Percentiles rank a stretch among this genome's conserved stretches.
Evolutionary conservation across 441 rosid species (phyloP).

Genomic region (Melastoma candidum): DNA sequence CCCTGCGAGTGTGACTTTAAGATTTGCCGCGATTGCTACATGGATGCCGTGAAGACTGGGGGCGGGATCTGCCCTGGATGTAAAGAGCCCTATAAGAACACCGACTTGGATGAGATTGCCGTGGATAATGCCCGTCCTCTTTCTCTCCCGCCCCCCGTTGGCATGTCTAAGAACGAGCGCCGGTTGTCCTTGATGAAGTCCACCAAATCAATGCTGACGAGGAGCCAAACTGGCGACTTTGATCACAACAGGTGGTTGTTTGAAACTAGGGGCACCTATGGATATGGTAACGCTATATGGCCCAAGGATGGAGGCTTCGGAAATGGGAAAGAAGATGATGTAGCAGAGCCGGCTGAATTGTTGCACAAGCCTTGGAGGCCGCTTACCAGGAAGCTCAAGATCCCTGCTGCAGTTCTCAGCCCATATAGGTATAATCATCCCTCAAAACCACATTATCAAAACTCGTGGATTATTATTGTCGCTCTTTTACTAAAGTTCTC

Average conservation of each 20-base stretch:
- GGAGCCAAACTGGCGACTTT: constrained; percentile 87
- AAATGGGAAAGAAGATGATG: constrained; percentile 46
- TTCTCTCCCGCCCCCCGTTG: constrained; percentile 47
- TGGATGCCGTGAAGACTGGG: constrained; percentile 71
- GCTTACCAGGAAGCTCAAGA: constrained; percentile 74
- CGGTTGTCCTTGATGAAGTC: constrained; percentile 87
- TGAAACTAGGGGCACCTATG: constrained; percentile 77
- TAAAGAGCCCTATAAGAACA: constrained; percentile 71
- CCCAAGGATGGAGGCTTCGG: constrained; percentile 65
- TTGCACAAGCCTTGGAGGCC: constrained; percentile 90
- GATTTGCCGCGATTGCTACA: constrained; percentile 77
- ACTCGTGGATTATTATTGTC: too few species aligned
- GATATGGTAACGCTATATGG: constrained; percentile 93
- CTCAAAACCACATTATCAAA: too few species aligned
- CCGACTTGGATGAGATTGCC: constrained; percentile 48
- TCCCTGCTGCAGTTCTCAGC: constrained; percentile 82
- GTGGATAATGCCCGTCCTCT: constrained; percentile 48
- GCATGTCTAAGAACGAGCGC: constrained; percentile 73
- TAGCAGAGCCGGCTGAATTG: constrained; percentile 50
- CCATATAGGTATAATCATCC: constrained; percentile 49
- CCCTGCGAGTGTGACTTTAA: constrained; percentile 93
- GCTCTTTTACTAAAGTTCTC: too few species aligned
- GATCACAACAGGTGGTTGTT: constrained; percentile 88
- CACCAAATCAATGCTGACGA: constrained; percentile 59
- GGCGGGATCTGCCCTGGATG: constrained; percentile 88